phyloP scores from a whole-genome alignment of 2,329 filamentous ascomycete species.

The Sclerotinia borealis region DNA sequence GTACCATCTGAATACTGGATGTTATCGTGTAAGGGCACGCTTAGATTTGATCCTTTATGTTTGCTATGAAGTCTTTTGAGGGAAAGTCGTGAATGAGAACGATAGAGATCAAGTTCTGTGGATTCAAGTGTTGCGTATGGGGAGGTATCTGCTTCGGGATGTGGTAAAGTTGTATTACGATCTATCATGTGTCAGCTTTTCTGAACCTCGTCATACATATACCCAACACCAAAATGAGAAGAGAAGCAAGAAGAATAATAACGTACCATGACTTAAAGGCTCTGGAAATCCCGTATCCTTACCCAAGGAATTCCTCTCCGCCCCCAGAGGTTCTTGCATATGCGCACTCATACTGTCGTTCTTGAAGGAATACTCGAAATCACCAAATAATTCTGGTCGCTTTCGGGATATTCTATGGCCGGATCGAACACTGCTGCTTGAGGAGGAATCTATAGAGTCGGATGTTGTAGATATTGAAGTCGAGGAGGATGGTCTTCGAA shows the following conservation, averaged over 20 bases:
- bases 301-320: not conserved
- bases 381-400: not conserved
- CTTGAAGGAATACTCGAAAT: constrained; percentile 2
- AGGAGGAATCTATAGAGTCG: constrained; percentile 6
- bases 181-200: constrained; percentile 24
- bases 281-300: constrained; percentile 36
- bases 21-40: constrained; percentile 21
- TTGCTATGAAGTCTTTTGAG: constrained; percentile 17
- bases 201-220: not conserved
- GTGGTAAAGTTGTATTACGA: constrained; percentile 55
- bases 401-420: not conserved
- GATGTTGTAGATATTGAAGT: constrained; percentile 5
- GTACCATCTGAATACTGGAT: constrained; percentile 22
- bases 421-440: constrained; percentile 2
- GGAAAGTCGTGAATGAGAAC: constrained; percentile 19
- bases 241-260: not conserved
- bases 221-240: not conserved
- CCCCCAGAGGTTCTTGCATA: constrained; percentile 18
- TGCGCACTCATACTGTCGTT: constrained; percentile 15
- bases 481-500: constrained; percentile 10
- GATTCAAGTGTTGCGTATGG: constrained; percentile 51
- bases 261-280: constrained; percentile 27
- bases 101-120: constrained; percentile 43
- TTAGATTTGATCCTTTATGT: constrained; percentile 14
- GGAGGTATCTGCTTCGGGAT: constrained; percentile 55